Evolutionary conservation across 306 rosid species (phyloP).

Genomic region (Dalbergia cochinchinensis): DNA sequence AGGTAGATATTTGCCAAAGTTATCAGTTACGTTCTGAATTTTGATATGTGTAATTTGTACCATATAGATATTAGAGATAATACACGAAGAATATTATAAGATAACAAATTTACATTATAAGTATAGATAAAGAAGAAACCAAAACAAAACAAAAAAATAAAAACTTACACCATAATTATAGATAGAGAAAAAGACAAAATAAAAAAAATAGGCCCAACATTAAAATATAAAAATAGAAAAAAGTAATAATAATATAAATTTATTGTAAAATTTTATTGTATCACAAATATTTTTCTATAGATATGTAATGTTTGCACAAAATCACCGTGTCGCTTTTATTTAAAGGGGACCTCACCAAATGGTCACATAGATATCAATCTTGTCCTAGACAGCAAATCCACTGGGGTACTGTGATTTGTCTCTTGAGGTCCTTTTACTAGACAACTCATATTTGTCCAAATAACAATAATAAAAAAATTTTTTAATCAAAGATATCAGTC

Average conservation of each 20-base stretch:
- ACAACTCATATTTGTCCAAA: neutral
- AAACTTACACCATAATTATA: too few relatives aligned
- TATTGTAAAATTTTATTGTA: too few relatives aligned
- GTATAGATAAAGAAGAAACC: too few relatives aligned
- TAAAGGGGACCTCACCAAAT: slow-evolving; percentile 39
- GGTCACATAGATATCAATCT: slow-evolving; percentile 39
- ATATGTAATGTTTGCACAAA: neutral
- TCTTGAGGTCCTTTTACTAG: slow-evolving; percentile 1
- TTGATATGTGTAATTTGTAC: slow-evolving; percentile 27
- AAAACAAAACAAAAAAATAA: too few relatives aligned
- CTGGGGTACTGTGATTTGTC: slow-evolving; percentile 28
- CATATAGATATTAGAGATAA: neutral
- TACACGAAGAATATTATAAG: too few relatives aligned
- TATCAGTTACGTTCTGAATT: slow-evolving; percentile 1
- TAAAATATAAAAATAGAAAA: too few relatives aligned
- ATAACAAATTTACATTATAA: too few relatives aligned
- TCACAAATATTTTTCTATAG: too few relatives aligned
- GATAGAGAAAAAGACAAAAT: too few relatives aligned
- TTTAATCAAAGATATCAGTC: too few relatives aligned
- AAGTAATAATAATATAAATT: too few relatives aligned
- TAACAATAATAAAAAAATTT: neutral
- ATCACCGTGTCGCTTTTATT: slow-evolving; percentile 27
- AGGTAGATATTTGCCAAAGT: slow-evolving; percentile 31
- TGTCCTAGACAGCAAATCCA: slow-evolving; percentile 31
- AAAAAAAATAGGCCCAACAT: too few relatives aligned